Percentiles rank a stretch among this genome's conserved stretches.
These are phyloP conservation scores for Eragrostis curvula DNA, from an alignment of 176 grass and related monocot species.

Conservation along the genomic window DNA sequence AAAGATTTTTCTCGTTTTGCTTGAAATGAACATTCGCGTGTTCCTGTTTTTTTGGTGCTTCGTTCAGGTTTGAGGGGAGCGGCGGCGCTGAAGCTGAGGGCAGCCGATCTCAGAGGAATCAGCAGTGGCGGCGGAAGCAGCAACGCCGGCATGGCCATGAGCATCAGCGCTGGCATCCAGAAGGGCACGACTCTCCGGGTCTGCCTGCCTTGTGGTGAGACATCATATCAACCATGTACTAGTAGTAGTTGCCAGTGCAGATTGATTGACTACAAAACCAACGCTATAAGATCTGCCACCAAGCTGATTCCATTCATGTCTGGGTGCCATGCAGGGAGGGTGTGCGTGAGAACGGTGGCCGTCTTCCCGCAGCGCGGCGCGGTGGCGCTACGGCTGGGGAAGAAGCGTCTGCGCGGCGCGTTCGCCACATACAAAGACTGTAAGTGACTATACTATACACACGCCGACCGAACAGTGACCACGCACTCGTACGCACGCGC, in stretches of 20 bases:
- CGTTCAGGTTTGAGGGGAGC: constrained; percentile 74
- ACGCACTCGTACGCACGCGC: no score
- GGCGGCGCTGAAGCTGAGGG: constrained; percentile 68
- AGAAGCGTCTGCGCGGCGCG: constrained; percentile 65
- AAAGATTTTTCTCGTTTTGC: no score
- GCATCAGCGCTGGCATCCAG: constrained; percentile 56
- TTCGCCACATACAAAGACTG: constrained; percentile 69
- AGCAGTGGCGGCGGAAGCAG: background rate
- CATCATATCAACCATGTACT: background rate
- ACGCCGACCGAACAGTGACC: no score
- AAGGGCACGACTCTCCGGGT: constrained; percentile 66
- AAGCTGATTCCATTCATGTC: background rate
- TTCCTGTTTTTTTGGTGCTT: background rate
- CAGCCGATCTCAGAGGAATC: constrained; percentile 40
- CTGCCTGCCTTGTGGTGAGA: constrained; percentile 66
- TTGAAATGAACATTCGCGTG: background rate
- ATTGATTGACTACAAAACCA: background rate
- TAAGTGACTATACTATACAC: constrained; percentile 60
- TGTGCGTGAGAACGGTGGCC: constrained; percentile 61
- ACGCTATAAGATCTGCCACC: background rate
- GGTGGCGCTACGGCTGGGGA: constrained; percentile 65
- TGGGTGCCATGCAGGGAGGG: constrained; percentile 55
- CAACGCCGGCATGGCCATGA: constrained; percentile 43
- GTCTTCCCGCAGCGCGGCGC: constrained; percentile 49
- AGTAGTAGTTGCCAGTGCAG: background rate